Conservation (phyloP, 1,284 basidiomycete species). For the Tilletia indica region DNA sequence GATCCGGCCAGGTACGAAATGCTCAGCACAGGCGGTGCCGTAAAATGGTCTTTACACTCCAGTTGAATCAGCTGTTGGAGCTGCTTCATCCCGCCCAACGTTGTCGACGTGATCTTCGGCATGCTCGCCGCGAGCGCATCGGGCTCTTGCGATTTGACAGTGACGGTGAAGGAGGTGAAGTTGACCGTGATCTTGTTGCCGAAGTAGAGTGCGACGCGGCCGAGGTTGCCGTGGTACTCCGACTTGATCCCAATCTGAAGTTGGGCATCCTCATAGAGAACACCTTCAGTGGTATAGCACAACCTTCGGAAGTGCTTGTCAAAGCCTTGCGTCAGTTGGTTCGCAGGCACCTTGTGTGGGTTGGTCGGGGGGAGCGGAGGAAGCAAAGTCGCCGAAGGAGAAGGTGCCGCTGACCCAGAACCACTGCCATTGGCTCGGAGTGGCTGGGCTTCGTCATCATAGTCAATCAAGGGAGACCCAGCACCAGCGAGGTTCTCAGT, state of each 20-base stretch:
- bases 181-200: slow-evolving; percentile 89
- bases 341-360: slow-evolving; percentile 3
- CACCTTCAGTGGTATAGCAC: slow-evolving; percentile 76
- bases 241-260: slow-evolving; percentile 95
- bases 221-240: slow-evolving; percentile 86
- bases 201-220: slow-evolving; percentile 87
- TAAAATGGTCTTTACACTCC: slow-evolving; percentile 87
- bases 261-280: slow-evolving; percentile 91
- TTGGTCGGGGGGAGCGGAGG: slow-evolving; percentile 57
- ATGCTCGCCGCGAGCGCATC: slow-evolving; percentile 76
- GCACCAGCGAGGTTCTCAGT: neutral
- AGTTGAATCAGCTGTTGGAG: slow-evolving; percentile 88
- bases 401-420: slow-evolving; percentile 36
- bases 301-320: slow-evolving; percentile 81
- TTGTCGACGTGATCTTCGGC: slow-evolving; percentile 78
- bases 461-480: slow-evolving; percentile 19
- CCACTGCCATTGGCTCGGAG: neutral
- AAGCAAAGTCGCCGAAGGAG: slow-evolving; percentile 59
- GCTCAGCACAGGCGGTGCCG: slow-evolving; percentile 73
- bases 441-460: slow-evolving; percentile 14
- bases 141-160: slow-evolving; percentile 66
- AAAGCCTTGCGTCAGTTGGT: slow-evolving; percentile 46
- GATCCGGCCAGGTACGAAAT: slow-evolving; percentile 90
- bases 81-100: slow-evolving; percentile 78
- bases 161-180: slow-evolving; percentile 83